A percentile compares a stretch with the other conserved stretches of the same genome.
Conservation (phyloP, 2,329 filamentous ascomycete genomes). For the Aspergillus calidoustus region DNA sequence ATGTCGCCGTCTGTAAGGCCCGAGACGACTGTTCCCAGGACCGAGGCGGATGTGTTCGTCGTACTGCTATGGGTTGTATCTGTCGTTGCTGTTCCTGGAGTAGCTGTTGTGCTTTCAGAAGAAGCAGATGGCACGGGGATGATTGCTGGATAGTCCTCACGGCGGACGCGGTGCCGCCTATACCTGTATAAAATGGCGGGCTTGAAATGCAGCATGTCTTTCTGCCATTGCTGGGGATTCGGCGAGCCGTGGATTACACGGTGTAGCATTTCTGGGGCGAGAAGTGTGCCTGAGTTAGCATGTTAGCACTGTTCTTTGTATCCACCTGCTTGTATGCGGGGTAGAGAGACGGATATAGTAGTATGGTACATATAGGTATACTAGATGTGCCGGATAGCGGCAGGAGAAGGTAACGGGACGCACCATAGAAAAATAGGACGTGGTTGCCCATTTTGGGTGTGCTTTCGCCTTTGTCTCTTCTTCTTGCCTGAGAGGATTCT, state of each 20-base stretch:
- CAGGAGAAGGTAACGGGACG: neutral
- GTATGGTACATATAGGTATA: neutral
- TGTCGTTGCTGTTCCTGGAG: neutral
- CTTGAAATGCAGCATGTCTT: constrained; percentile 63
- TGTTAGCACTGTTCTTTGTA: constrained; percentile 11
- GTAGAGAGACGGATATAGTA: neutral
- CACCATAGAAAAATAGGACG: constrained; percentile 69
- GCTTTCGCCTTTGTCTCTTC: neutral
- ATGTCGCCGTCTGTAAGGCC: constrained; percentile 81
- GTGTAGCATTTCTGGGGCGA: constrained; percentile 86
- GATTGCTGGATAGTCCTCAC: constrained; percentile 82
- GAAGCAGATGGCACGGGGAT: constrained; percentile 39
- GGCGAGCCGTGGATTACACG: constrained; percentile 74
- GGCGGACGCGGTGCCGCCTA: constrained; percentile 70
- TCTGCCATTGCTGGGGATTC: constrained; percentile 56
- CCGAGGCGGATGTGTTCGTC: constrained; percentile 47
- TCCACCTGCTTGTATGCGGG: neutral
- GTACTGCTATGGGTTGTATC: neutral
- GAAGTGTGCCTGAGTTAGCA: constrained; percentile 61
- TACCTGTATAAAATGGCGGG: constrained; percentile 78
- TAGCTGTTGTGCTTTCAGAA: neutral
- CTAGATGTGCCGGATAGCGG: neutral
- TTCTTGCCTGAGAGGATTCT: neutral
- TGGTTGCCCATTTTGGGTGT: constrained; percentile 49
- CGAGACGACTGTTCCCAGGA: constrained; percentile 76